Percentiles rank a stretch among this genome's conserved stretches.
Conservation (phyloP, 176 grass and related monocot genomes). For the Raddia guianensis region DNA sequence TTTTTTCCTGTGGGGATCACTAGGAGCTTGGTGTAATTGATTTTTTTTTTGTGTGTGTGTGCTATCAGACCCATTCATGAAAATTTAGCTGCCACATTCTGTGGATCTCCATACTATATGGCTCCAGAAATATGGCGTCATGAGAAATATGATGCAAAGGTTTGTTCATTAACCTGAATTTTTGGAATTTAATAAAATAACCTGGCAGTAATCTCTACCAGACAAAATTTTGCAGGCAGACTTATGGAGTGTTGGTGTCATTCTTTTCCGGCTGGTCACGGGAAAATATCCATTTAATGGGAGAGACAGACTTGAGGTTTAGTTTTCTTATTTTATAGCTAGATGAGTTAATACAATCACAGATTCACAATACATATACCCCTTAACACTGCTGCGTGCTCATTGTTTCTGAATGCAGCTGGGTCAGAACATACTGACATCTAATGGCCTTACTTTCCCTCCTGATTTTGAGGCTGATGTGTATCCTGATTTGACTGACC, state of each 20-base stretch:
- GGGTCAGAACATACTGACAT: constrained; percentile 57
- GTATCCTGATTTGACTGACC: constrained; percentile 59
- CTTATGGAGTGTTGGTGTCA: constrained; percentile 77
- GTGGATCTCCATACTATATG: constrained; percentile 79
- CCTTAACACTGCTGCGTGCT: constrained; percentile 20
- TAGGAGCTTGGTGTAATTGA: not conserved
- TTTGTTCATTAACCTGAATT: constrained; percentile 36
- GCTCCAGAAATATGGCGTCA: constrained; percentile 71
- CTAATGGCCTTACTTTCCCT: constrained; percentile 64
- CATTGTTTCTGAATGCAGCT: constrained; percentile 49
- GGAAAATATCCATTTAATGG: constrained; percentile 60
- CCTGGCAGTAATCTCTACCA: constrained; percentile 6
- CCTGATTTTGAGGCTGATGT: constrained; percentile 53
- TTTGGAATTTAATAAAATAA: not conserved
- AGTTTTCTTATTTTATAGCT: not conserved
- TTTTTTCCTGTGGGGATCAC: not conserved
- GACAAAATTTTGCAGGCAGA: constrained; percentile 59
- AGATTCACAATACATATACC: constrained; percentile 2
- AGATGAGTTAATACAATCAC: not conserved
- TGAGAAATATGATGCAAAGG: constrained; percentile 72
- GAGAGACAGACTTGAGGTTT: constrained; percentile 49
- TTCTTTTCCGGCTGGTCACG: constrained; percentile 78
- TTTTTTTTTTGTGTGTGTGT: not conserved
- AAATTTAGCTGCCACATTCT: constrained; percentile 72
- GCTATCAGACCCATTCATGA: constrained; percentile 53